Conservation (phyloP, 2,329 filamentous ascomycete species). For the Aureobasidium sp. region DNA sequence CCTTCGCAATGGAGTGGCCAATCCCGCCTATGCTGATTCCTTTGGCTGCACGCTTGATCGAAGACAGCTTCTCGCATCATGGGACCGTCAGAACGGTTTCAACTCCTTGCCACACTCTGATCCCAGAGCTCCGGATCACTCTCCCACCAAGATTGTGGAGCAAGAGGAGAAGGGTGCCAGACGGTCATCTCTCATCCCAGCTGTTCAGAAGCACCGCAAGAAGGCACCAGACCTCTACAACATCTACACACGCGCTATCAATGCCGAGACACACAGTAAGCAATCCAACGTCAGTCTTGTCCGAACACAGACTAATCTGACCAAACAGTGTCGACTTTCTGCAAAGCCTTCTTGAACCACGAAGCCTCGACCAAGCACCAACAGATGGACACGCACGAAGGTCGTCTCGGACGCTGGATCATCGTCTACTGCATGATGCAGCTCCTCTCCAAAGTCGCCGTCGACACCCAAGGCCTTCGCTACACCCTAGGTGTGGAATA, state of each 20-base stretch:
- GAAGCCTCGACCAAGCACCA: conserved; percentile 29
- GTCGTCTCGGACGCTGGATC: conserved; percentile 36
- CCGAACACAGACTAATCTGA: not conserved
- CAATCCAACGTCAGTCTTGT: not conserved
- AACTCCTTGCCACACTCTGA: conserved; percentile 49
- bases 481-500: conserved; percentile 31
- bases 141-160: not conserved
- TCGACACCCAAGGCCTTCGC: conserved; percentile 31
- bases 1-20: not conserved
- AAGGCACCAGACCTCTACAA: not conserved
- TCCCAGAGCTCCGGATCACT: conserved; percentile 47
- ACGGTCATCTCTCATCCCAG: not conserved
- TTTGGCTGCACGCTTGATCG: not conserved
- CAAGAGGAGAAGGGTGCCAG: not conserved
- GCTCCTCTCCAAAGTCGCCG: conserved; percentile 33
- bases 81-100: conserved; percentile 42
- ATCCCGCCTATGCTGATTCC: not conserved
- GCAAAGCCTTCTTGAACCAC: conserved; percentile 27
- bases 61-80: conserved; percentile 24
- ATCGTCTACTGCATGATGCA: conserved; percentile 35
- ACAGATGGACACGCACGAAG: conserved; percentile 29
- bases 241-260: not conserved
- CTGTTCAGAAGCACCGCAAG: not conserved
- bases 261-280: not conserved
- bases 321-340: not conserved